Evolutionary conservation across 2,329 filamentous ascomycete genomes (phyloP).

Genomic region (Nemania abortiva): DNA sequence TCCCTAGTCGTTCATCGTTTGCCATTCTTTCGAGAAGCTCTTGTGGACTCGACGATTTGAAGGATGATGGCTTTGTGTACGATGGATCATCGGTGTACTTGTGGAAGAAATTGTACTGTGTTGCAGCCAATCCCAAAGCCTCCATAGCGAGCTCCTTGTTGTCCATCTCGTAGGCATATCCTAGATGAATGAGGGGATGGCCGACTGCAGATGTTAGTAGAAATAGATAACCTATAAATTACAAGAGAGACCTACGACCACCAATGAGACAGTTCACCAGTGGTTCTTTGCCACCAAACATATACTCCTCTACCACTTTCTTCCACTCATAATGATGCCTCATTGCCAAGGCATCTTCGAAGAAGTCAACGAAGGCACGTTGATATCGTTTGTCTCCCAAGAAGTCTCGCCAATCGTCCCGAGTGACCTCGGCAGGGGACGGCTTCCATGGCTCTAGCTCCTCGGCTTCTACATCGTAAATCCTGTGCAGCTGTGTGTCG

Average conservation of each 20-base stretch:
- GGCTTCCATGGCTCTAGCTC: conserved; percentile 83
- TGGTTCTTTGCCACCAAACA: conserved; percentile 80
- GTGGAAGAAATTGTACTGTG: conserved; percentile 70
- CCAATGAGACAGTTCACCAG: conserved; percentile 83
- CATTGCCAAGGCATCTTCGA: conserved; percentile 87
- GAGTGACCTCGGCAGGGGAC: conserved; percentile 84
- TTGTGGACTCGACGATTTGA: conserved; percentile 71
- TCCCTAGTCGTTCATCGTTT: conserved; percentile 76
- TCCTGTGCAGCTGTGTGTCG: conserved; percentile 76
- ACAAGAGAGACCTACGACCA: conserved; percentile 70
- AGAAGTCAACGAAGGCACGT: conserved; percentile 92
- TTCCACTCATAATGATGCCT: conserved; percentile 86
- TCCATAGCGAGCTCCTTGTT: conserved; percentile 90
- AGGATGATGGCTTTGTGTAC: conserved; percentile 74
- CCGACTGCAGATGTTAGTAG: conserved; percentile 70
- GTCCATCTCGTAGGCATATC: conserved; percentile 91
- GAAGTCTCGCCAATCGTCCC: conserved; percentile 88
- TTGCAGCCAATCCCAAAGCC: conserved; percentile 76
- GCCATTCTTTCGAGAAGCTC: conserved; percentile 78
- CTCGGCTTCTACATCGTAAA: conserved; percentile 83
- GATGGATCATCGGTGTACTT: conserved; percentile 78
- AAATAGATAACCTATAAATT: conserved; percentile 20
- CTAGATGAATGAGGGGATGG: conserved; percentile 93
- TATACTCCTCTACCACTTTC: conserved; percentile 77
- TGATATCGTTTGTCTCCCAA: conserved; percentile 85